Percentiles rank a stretch among this genome's conserved stretches.
phyloP scores from a whole-genome alignment of 345 rosid species.

The Hevea brasiliensis region DNA sequence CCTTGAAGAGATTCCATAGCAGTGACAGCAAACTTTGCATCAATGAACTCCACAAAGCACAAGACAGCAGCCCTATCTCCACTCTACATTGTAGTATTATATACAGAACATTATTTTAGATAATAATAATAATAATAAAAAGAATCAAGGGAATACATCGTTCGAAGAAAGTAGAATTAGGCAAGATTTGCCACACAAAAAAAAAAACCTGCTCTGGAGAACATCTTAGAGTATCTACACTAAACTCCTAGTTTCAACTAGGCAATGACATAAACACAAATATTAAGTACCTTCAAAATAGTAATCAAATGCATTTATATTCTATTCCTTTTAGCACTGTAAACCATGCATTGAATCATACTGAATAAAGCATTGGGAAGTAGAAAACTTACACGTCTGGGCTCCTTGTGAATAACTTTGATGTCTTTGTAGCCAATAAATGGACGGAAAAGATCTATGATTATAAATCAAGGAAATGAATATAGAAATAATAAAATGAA shows the following conservation, averaged over 20 bases:
- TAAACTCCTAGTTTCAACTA: neutral
- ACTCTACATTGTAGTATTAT: conserved; percentile 32
- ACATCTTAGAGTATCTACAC: neutral
- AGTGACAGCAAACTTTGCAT: conserved; percentile 48
- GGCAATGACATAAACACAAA: neutral
- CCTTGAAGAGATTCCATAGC: conserved; percentile 69
- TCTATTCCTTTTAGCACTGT: neutral
- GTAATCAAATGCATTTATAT: neutral
- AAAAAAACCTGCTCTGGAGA: neutral
- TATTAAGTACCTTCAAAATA: neutral
- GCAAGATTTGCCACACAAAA: neutral
- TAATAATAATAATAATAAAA: conserved; percentile 2
- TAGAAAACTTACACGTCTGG: conserved; percentile 47
- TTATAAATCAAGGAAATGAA: conserved; percentile 30
- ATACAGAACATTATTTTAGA: neutral
- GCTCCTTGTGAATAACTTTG: conserved; percentile 59
- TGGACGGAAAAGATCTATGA: conserved; percentile 58
- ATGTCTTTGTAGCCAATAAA: conserved; percentile 60
- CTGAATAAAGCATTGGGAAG: conserved; percentile 4
- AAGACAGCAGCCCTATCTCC: conserved; percentile 52
- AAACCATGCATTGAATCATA: neutral
- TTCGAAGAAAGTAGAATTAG: neutral
- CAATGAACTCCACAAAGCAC: conserved; percentile 59
- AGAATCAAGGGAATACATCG: neutral
- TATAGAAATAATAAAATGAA: conserved; percentile 8